Conservation (phyloP, 345 rosid genomes). For the Eutrema yunnanense region DNA sequence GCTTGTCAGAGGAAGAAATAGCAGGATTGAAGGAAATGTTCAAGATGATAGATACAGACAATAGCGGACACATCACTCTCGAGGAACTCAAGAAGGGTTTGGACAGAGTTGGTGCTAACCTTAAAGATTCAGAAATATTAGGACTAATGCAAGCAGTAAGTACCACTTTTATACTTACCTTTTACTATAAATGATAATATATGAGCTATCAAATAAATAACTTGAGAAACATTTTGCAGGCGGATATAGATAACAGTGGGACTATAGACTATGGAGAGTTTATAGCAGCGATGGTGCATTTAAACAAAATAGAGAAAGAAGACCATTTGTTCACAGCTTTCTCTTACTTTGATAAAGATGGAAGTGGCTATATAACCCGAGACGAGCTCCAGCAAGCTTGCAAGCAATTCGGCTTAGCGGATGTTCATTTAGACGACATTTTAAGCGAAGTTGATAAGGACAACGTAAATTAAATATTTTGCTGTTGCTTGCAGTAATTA, state of each 20-base stretch:
- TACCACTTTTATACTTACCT: neutral
- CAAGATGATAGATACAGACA: conserved; percentile 88
- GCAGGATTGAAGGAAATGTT: conserved; percentile 91
- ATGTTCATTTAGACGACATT: conserved; percentile 58
- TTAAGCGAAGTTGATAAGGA: conserved; percentile 79
- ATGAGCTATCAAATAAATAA: neutral
- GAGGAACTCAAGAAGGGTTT: conserved; percentile 82
- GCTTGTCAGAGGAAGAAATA: conserved; percentile 83
- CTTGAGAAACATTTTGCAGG: conserved; percentile 39
- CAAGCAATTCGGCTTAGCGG: conserved; percentile 61
- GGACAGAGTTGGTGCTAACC: conserved; percentile 72
- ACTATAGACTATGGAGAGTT: conserved; percentile 90
- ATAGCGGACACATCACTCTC: conserved; percentile 79
- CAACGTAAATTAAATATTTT: conserved; percentile 38
- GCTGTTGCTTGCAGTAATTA: neutral
- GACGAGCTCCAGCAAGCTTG: conserved; percentile 92
- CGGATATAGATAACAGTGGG: conserved; percentile 88
- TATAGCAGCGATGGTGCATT: conserved; percentile 88
- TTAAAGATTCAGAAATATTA: conserved; percentile 65
- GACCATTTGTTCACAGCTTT: conserved; percentile 83
- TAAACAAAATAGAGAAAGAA: conserved; percentile 78
- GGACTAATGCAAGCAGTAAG: conserved; percentile 79
- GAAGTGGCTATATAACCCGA: conserved; percentile 84
- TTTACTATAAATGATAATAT: neutral
- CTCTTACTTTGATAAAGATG: conserved; percentile 85